A percentile compares a stretch with the other conserved stretches of the same genome.
Evolutionary conservation across 495 filamentous ascomycete species (phyloP).

Genomic region (Rhypophila decipiens): DNA sequence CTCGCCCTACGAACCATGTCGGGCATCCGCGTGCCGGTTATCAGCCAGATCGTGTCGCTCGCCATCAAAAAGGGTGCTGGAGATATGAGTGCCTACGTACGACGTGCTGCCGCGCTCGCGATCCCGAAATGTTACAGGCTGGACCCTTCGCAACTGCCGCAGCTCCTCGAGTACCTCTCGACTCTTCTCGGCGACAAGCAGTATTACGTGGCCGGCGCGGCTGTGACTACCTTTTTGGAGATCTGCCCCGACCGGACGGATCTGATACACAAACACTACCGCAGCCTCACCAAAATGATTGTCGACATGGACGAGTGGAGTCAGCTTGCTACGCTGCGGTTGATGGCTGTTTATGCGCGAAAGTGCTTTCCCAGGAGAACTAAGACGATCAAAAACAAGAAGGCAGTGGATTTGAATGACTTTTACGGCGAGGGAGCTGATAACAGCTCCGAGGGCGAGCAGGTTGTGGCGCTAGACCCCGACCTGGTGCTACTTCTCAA

Average conservation of each 20-base stretch:
- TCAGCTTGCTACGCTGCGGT: constrained; percentile 70
- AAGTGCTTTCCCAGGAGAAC: constrained; percentile 79
- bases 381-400: constrained; percentile 39
- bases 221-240: constrained; percentile 81
- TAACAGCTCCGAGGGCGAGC: constrained; percentile 45
- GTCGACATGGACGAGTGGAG: constrained; percentile 99
- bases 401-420: constrained; percentile 45
- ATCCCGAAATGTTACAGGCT: constrained; percentile 96
- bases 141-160: constrained; percentile 78
- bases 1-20: constrained; percentile 93
- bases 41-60: constrained; percentile 94
- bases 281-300: constrained; percentile 74
- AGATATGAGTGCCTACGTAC: constrained; percentile 91
- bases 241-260: constrained; percentile 82
- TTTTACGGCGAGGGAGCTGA: constrained; percentile 64
- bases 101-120: constrained; percentile 88
- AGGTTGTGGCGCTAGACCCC: constrained; percentile 61
- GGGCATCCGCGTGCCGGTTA: constrained; percentile 92
- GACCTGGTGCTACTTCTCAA: constrained; percentile 80
- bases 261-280: constrained; percentile 84
- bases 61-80: constrained; percentile 87
- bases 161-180: constrained; percentile 72
- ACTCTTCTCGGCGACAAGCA: constrained; percentile 80
- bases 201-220: constrained; percentile 90
- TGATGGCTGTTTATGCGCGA: constrained; percentile 79